phyloP scores from a whole-genome alignment of 164 flowering plant species.

The Nymphaea colorata region DNA sequence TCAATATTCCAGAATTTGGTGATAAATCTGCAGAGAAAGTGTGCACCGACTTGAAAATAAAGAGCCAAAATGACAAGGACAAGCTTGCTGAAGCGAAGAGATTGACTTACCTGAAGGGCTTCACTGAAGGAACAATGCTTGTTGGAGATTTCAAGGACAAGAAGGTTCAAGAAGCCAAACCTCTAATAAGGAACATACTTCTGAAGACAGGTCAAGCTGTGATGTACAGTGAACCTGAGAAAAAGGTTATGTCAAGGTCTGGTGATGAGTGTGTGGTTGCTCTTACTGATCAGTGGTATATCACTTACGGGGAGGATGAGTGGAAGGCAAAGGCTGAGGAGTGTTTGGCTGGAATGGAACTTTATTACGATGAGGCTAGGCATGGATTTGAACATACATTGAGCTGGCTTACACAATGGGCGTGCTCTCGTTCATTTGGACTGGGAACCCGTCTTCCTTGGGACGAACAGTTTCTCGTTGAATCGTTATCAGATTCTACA shows the following conservation, averaged over 20 bases:
- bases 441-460: conserved; percentile 79
- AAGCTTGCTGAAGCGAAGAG: conserved; percentile 75
- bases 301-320: conserved; percentile 70
- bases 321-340: conserved; percentile 66
- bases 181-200: conserved; percentile 48
- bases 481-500: conserved; percentile 88
- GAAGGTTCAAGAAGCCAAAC: conserved; percentile 79
- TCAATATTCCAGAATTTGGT: conserved; percentile 58
- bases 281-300: conserved; percentile 87
- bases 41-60: conserved; percentile 56
- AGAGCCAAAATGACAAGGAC: conserved; percentile 71
- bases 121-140: conserved; percentile 70
- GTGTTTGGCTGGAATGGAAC: conserved; percentile 57
- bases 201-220: conserved; percentile 56
- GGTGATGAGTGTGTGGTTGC: conserved; percentile 97
- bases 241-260: conserved; percentile 73
- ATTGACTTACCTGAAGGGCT: conserved; percentile 65
- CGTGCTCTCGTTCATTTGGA: conserved; percentile 52
- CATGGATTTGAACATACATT: conserved; percentile 82
- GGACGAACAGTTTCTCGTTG: conserved; percentile 81
- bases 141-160: conserved; percentile 60
- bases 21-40: conserved; percentile 65
- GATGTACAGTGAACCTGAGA: conserved; percentile 83
- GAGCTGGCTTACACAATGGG: conserved; percentile 70
- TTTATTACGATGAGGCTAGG: conserved; percentile 58